Percentiles rank a stretch among this genome's conserved stretches.
phyloP scores from a whole-genome alignment of 1,284 basidiomycete species.

The Porogramme epimiltina region DNA sequence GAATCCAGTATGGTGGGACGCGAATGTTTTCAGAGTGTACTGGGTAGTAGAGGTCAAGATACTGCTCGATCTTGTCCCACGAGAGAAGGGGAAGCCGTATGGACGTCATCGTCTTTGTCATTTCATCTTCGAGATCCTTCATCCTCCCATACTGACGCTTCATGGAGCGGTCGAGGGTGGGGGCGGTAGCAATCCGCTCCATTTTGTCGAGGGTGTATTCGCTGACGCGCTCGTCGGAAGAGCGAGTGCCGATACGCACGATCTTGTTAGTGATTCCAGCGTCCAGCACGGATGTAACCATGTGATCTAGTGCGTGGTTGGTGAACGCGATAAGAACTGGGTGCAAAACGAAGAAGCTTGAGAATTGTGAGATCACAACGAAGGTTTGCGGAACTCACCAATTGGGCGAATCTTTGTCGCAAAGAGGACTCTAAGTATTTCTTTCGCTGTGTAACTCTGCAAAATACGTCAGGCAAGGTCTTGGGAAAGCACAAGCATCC shows the following conservation, averaged over 20 bases:
- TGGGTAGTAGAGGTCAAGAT: conserved; percentile 44
- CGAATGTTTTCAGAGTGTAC: conserved; percentile 43
- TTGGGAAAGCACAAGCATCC: neutral
- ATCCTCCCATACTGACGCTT: conserved; percentile 40
- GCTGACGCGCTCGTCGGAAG: conserved; percentile 58
- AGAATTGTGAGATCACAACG: neutral
- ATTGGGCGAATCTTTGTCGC: conserved; percentile 40
- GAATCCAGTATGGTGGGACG: conserved; percentile 47
- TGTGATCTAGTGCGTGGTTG: conserved; percentile 77
- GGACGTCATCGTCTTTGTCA: conserved; percentile 46
- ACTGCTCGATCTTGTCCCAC: conserved; percentile 40
- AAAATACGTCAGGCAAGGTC: neutral
- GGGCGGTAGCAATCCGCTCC: conserved; percentile 46
- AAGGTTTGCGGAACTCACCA: conserved; percentile 5
- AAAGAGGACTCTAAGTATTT: conserved; percentile 64
- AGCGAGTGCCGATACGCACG: conserved; percentile 64
- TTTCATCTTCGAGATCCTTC: conserved; percentile 47
- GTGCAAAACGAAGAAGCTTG: neutral
- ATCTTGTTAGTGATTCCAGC: conserved; percentile 60
- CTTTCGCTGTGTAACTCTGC: conserved; percentile 68
- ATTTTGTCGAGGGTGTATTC: conserved; percentile 57
- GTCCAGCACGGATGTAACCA: conserved; percentile 63
- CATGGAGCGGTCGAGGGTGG: conserved; percentile 41
- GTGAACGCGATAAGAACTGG: conserved; percentile 69
- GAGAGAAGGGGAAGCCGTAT: conserved; percentile 35